Percentiles rank a stretch among this genome's conserved stretches.
These are phyloP conservation scores for Emmonsiellopsis sp. DNA, from an alignment of 2,329 filamentous ascomycete genomes.

Conservation along the genomic window DNA sequence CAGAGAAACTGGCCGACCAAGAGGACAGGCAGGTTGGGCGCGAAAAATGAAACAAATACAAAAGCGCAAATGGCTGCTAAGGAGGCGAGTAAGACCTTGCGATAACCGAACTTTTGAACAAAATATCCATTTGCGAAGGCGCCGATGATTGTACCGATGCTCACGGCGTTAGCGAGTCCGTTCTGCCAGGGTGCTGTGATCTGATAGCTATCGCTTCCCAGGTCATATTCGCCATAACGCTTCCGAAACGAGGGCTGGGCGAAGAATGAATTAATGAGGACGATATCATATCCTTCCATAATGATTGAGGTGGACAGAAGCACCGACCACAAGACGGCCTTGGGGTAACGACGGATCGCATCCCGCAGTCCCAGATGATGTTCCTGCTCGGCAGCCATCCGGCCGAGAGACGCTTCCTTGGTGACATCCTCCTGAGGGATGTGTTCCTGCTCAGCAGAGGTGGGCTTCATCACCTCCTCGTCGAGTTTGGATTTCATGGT, in stretches of 20 bases:
- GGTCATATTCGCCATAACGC: conserved; percentile 43
- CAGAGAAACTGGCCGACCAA: conserved; percentile 12
- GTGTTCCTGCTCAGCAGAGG: no score
- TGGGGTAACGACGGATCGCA: conserved; percentile 34
- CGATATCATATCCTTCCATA: conserved; percentile 49
- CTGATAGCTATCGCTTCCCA: conserved; percentile 25
- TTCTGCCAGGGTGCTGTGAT: conserved; percentile 40
- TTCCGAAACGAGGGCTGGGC: conserved; percentile 46
- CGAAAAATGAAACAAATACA: conserved; percentile 23
- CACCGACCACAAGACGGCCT: conserved; percentile 28
- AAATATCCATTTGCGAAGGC: conserved; percentile 34
- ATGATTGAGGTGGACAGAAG: conserved; percentile 20
- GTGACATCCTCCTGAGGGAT: no score
- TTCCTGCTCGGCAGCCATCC: background rate
- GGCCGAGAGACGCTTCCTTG: no score
- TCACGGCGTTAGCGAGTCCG: background rate
- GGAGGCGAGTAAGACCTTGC: conserved; percentile 10
- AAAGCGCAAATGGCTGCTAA: conserved; percentile 16
- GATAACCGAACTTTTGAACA: conserved; percentile 25
- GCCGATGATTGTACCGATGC: conserved; percentile 35
- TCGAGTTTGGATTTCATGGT: no score
- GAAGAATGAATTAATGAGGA: conserved; percentile 54
- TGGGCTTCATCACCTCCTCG: no score
- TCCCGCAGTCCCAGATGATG: conserved; percentile 15
- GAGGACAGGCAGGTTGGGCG: background rate